Evolutionary conservation across 2,329 filamentous ascomycete species (phyloP), one percentile per base, ranked within the genome.

Genomic region (Dactylella cylindrospora): DNA sequence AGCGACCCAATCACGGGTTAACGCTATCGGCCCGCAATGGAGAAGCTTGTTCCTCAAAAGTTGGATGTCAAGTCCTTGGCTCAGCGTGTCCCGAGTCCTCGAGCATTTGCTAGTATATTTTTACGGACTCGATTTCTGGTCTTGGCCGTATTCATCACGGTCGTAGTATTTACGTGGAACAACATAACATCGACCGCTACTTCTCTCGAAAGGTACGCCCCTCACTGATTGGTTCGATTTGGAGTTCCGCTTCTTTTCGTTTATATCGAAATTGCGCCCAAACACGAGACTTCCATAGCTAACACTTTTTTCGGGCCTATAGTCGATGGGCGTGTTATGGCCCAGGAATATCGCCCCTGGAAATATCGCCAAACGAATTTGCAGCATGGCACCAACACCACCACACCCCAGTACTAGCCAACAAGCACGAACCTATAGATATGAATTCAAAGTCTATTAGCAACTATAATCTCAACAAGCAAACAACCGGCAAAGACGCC

Each of bases 381-480:
- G 84, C 84, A 65, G 81, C 88, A 66, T 98, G 93, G 93, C 85
- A 87, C 67, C 84, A 83, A 55, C 90, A 95, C 71, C 78, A 93
- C 65, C 84, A 90, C 69, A 97, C 93, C 2, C 93, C 93, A 43
- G 90, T 98, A 68, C 82, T 95, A 67, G 96, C 95, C 79, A 98
- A 98, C 76, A 88, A 91, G 74, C 93, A 97, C 74, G 84, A 86
- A 66, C 85, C 93, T 28, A 79, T 96, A 70, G 83, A 87, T 72
- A 78, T 97, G 75, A 93, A 95, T 73, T 83, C 84, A 61, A 82
- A 81, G 51, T 84, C 84, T 47, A 94, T 98, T 74, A 74, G 84
- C 67, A 82, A 85, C 66, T 77, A 96, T 71, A 80, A 97, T 73
- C 83, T 98, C 60, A 97, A 98, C 73, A 79, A 80, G 5, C 83